Percentiles rank a stretch among this genome's conserved stretches.
Evolutionary conservation across 2,329 filamentous ascomycete species (phyloP).

Genomic region (Ustulina deusta): DNA sequence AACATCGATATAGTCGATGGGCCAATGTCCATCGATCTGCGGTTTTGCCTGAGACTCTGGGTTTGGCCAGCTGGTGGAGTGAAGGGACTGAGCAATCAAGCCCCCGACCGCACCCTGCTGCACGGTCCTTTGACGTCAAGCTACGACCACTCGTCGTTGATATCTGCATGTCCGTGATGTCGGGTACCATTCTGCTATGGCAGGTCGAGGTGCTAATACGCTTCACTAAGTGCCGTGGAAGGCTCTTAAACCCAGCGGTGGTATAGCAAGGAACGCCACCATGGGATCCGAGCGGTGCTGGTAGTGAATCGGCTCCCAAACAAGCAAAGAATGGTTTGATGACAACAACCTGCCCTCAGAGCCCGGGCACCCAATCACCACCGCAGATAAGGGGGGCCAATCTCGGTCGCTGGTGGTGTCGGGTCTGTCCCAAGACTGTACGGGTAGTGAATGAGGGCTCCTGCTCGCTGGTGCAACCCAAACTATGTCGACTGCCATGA

Average conservation of each 20-base stretch:
- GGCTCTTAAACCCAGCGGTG: not conserved
- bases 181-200: not conserved
- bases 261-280: constrained; percentile 10
- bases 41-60: not conserved
- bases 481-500: constrained; percentile 1
- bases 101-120: constrained; percentile 1
- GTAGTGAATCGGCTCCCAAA: not conserved
- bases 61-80: not conserved
- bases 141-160: not conserved
- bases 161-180: constrained; percentile 1
- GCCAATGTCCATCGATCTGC: not conserved
- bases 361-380: not conserved
- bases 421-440: not conserved
- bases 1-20: not conserved
- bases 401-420: not conserved
- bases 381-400: not conserved
- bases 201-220: not conserved
- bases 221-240: not conserved
- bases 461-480: constrained; percentile 11
- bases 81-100: constrained; percentile 20
- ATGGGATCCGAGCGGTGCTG: constrained; percentile 5
- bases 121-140: constrained; percentile 1
- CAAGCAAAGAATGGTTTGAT: not conserved
- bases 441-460: not conserved
- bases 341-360: not conserved